Evolutionary conservation across 2,329 filamentous ascomycete species (phyloP).

Genomic region (Beauveria sp.): DNA sequence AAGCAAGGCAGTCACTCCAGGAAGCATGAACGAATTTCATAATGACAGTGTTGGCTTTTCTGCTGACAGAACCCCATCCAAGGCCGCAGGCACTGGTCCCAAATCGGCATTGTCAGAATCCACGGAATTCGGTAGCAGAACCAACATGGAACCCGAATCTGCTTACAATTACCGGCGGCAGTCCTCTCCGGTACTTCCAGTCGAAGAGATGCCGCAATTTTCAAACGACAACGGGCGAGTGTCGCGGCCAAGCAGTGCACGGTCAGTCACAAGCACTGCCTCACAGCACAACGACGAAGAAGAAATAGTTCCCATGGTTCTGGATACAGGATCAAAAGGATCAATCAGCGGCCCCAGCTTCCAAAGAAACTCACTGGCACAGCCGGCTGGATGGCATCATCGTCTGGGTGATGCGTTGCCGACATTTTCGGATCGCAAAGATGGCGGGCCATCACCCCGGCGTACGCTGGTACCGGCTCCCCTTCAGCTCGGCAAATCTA

Average conservation of each 20-base stretch:
- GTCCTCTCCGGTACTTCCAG: conserved; percentile 44
- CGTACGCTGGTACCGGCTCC: conserved; percentile 51
- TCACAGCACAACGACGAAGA: neutral
- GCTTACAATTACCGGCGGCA: conserved; percentile 28
- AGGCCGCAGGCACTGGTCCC: neutral
- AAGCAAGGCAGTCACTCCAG: neutral
- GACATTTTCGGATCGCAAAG: conserved; percentile 48
- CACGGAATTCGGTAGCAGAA: neutral
- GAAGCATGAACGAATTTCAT: neutral
- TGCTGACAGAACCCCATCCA: neutral
- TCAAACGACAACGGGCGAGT: neutral
- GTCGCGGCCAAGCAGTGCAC: conserved; percentile 1
- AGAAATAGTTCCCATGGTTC: conserved; percentile 37
- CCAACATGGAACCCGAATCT: neutral
- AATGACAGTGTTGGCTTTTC: neutral
- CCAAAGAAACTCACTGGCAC: conserved; percentile 7
- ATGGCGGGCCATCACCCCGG: conserved; percentile 32
- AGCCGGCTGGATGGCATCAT: conserved; percentile 38
- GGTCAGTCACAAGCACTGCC: neutral
- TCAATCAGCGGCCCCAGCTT: conserved; percentile 1
- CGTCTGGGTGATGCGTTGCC: conserved; percentile 52
- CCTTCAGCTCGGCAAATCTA: conserved; percentile 38
- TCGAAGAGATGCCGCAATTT: conserved; percentile 19
- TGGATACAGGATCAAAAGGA: conserved; percentile 27
- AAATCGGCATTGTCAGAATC: neutral